Evolutionary conservation across 495 filamentous ascomycete species (phyloP).

Genomic region (Friedmanniomyces simplex): DNA sequence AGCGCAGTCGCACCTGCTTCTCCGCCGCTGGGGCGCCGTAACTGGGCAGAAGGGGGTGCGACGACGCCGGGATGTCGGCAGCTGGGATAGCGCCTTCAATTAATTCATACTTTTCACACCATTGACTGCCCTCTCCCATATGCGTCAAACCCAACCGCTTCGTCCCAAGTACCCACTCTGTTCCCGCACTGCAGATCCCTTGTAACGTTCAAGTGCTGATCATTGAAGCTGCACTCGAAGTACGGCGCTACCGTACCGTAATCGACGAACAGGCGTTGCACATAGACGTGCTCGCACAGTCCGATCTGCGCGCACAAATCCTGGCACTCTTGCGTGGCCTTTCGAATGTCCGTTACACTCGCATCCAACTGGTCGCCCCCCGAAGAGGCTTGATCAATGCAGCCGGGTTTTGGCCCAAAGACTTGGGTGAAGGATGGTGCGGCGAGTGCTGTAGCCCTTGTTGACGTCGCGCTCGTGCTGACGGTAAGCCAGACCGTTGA

Average conservation of each 20-base stretch:
- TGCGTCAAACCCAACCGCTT: conserved; percentile 3
- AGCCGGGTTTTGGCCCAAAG: conserved; percentile 1
- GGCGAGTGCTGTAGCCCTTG: background rate
- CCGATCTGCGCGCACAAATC: conserved; percentile 1
- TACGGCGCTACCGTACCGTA: background rate
- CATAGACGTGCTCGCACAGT: background rate
- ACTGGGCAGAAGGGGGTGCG: too few species aligned
- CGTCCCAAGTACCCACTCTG: background rate
- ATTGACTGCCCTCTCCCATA: background rate
- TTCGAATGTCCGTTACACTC: background rate
- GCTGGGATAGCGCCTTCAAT: too few species aligned
- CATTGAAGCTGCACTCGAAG: background rate
- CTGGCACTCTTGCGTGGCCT: background rate
- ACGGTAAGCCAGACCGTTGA: background rate
- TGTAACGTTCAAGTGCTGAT: background rate
- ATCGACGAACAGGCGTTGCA: background rate
- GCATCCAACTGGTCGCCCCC: background rate
- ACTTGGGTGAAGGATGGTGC: conserved; percentile 6
- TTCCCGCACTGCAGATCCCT: conserved; percentile 1
- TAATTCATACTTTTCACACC: background rate
- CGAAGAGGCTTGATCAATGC: background rate
- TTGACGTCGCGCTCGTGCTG: background rate
- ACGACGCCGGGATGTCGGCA: too few species aligned
- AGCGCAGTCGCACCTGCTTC: too few species aligned
- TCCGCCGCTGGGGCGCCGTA: too few species aligned